Evolutionary conservation across 352 stramenopile species (phyloP), one percentile per base, ranked within the genome.

Genomic region (Phytopythium aichiense): DNA sequence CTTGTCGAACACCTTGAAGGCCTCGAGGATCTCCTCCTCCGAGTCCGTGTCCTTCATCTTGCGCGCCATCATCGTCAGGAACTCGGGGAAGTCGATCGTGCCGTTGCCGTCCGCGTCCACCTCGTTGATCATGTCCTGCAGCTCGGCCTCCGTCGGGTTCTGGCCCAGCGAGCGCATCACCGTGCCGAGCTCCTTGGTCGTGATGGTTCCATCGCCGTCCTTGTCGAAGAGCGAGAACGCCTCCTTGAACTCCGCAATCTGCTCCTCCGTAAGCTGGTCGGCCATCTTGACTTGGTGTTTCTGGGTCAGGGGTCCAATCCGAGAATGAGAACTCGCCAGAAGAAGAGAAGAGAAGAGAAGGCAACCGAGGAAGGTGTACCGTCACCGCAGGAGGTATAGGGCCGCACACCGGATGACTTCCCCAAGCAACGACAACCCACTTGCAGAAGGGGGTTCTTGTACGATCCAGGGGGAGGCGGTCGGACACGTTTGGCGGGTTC

Each of bases 171-270:
- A 99, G 73, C 97, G 87, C 97, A 99, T 99, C 63, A 99, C 97
- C 68, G 96, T 99, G 86, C 96, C 96, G 58, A 99, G 88, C 76
- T 99, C 97, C 90, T 99, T 99, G 71, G 96, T 99, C 52, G 96
- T 99, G 85, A 99, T 99, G 78, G 96, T 99, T 84, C 96, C 96
- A 98, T 96, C 94, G 61, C 83, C 91, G 77, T 99, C 96, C 92
- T 99, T 99, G 82, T 99, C 96, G 74, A 99, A 99, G 50, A 99
- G 91, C 72, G 95, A 99, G 89, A 99, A 99, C 22, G 98, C 98
- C 85, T 99, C 98, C 94, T 99, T 99, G 91, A 99, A 99, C 91
- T 99, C 98, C 46, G 96, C 97, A 84, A 99, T 99, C 84, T 99
- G 97, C 76, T 96, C 84, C 76, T 94, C 84, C n/a, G 88, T 96